Evolutionary conservation across 148 eudicot genomes (phyloP).

Genomic region (Rhododendron kiyosumense): DNA sequence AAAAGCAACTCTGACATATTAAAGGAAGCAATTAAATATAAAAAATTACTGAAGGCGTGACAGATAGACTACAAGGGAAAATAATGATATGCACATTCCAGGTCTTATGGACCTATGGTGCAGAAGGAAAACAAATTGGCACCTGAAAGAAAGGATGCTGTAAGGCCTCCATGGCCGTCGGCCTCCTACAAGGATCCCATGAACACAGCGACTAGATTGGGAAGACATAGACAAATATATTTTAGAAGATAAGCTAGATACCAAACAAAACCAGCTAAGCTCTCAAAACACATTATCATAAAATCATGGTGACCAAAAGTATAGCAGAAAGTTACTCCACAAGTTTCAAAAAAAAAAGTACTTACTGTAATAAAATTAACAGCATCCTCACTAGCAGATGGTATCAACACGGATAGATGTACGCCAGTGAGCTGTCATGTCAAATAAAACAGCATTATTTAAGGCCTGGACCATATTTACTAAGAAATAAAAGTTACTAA

Average conservation of each 20-base stretch:
- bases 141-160: constrained; percentile 98
- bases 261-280: neutral
- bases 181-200: constrained; percentile 88
- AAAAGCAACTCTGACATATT: constrained; percentile 61
- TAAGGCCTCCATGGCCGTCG: constrained; percentile 81
- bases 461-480: neutral
- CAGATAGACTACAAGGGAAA: neutral
- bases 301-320: neutral
- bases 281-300: neutral
- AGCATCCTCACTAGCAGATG: constrained; percentile 75
- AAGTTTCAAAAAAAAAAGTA: neutral
- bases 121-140: neutral
- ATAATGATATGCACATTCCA: neutral
- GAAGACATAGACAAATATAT: neutral
- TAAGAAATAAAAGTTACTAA: neutral
- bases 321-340: neutral
- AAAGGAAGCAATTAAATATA: neutral
- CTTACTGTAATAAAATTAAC: constrained; percentile 61
- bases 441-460: neutral
- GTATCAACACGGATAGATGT: constrained; percentile 57
- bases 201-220: constrained; percentile 68
- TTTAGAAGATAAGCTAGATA: neutral
- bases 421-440: constrained; percentile 59
- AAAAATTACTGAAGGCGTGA: neutral
- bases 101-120: neutral